Evolutionary conservation across 2,329 filamentous ascomycete species (phyloP), one percentile per base, ranked within the genome.

Genomic region (Penicillium verrucosum): DNA sequence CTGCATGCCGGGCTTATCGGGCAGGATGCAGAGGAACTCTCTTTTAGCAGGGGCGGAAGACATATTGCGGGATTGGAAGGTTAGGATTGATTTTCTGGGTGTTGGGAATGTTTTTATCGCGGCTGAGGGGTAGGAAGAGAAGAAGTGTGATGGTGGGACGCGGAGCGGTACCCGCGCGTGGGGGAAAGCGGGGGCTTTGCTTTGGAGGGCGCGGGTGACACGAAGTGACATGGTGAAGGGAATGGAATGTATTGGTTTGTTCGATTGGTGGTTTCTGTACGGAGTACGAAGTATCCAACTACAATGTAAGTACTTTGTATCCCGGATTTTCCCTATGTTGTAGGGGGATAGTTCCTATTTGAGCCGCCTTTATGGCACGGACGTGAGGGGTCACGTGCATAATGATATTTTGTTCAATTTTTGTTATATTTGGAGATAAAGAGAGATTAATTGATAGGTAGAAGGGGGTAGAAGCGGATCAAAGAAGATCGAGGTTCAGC

Each of bases 1-100:
- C 57, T 81, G 74, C 21, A 73, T 78, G 40, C 82, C 85, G 1
- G 85, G 81, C 71, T 85, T 83, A 72, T 90, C 88, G 12, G 86
- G 88, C 37, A 89, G 69, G 56, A 90, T 79, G 65, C 87, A 85
- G 37, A 91, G 81, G 78, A 86, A 91, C 72, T 89, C 85, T 59
- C 77, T 81, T 68, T 81, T 82, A 46, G 70, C 65, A 45, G 70
- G 59, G 11, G 64, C 48, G 21, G 68, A 55, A 34, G 64, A 62
- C 63, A 68, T 68, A 12, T 56, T 65, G 61, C 63, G 61, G 5
- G 34, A n/a, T 34, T 59, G 51, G 30, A 55, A 40, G 25, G 5
- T 18, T 27, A 46, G 18, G 2, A 36, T 36, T 25, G 44, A 36
- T 25, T 36, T 36, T 34, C 14, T 36, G 8, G n/a, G 46, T 49